Base-by-base conservation (phyloP, 345 rosid genomes). In the Aquilaria malaccensis region DNA sequence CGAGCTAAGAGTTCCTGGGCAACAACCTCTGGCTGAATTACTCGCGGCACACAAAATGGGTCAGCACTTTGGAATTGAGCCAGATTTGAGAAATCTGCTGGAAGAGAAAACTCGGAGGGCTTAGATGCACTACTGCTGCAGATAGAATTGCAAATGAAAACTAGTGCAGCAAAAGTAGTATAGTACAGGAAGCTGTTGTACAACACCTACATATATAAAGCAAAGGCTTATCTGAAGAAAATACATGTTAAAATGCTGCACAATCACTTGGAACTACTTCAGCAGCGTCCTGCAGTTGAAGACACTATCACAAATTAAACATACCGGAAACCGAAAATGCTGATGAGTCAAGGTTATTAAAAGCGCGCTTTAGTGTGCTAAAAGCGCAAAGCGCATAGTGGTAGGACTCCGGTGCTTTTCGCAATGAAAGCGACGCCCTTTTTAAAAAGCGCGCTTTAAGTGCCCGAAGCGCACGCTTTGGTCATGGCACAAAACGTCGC, bases 191-290 rank as follows among this genome's bases (percentile, higher is more conserved):
- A 74, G 98, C 89, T 53, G 82, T 93, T 71, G 81, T 94, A 50
- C 87, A 84, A 70, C 87, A 97, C 54, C 90, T 94, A 37, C 86
- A 90, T 88, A 56, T 94, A 88, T 80, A 88, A 88, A 64, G 97
- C 97, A n/a, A 93, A 90, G 94, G 97, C 98, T 74, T 77, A 88
- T 70, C 75, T 93, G 83, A 93, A 83, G 73, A 97, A 93, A 79
- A 87, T 87, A 69, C 89, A 93, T 64, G 79, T 88, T 60, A 87
- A 81, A 76, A 87, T 89, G 92, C 70, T 93, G 65, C 89, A 83
- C 49, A 79, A 74, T 60, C 86, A 87, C 79, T 76, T 85, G 65
- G 87, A 84, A 51, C 85, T 77, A 61, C 96, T 89, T 68, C 92
- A 93, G 78, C 91, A 84, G 67, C 72, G 79, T 59, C 62, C 64